phyloP scores from a whole-genome alignment of 495 filamentous ascomycete genomes.

The Lasiosphaeria ovina region DNA sequence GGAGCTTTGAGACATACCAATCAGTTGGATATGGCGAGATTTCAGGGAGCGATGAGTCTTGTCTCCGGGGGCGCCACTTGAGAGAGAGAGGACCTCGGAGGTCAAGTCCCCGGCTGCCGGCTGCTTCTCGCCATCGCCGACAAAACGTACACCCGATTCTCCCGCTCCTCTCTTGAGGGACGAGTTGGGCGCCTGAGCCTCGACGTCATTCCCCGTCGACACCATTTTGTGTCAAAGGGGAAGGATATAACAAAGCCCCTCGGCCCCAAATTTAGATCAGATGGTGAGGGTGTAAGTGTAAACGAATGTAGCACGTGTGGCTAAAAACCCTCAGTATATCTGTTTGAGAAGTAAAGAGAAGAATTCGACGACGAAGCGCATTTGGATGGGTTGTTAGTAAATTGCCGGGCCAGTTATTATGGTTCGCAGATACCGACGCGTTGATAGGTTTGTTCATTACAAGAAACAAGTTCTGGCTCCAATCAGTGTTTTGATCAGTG shows the following conservation, averaged over 20 bases:
- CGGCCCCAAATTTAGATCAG: no score
- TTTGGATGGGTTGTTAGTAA: conserved; percentile 13
- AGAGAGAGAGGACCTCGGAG: conserved; percentile 5
- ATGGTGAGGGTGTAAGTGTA: background rate
- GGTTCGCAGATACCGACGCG: no score
- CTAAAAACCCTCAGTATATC: conserved; percentile 20
- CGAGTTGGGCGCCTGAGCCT: background rate
- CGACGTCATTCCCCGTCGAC: conserved; percentile 8
- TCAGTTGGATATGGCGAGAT: conserved; percentile 52
- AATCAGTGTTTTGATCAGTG: no score
- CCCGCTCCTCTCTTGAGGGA: background rate
- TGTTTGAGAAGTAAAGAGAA: conserved; percentile 46
- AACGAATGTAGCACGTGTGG: background rate
- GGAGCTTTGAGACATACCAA: conserved; percentile 34
- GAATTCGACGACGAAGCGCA: conserved; percentile 43
- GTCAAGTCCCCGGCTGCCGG: background rate
- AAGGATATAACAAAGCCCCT: no score
- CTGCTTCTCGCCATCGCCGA: conserved; percentile 3
- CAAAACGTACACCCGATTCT: background rate
- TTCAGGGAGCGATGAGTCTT: conserved; percentile 46
- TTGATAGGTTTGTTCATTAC: no score
- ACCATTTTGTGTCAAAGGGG: background rate
- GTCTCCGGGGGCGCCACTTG: conserved; percentile 14
- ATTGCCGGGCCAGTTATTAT: no score
- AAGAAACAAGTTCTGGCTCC: no score